Base-by-base conservation (phyloP, 179 eudicot species). In the Spergularia azorica region DNA sequence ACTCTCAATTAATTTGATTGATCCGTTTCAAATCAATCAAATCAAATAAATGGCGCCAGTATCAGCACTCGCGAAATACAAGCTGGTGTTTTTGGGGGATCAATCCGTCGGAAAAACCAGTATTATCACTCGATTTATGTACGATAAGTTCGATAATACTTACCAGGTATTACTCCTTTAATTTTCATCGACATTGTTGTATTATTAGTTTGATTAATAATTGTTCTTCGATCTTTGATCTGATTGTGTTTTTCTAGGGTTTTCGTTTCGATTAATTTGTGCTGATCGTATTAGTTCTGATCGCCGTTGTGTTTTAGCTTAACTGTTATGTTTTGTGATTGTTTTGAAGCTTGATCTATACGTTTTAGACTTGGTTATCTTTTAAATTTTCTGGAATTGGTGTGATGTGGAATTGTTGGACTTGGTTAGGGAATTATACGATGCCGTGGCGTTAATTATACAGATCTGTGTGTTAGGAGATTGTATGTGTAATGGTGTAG, bases 81-180 rank as follows among this genome's bases (percentile, higher is more conserved):
- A 92, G 52, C 86, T 92, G 14, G 97, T 92, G 60, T 90, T 92
- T 80, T 78, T 92, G 79, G 97, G 97, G 1, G 97, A 92, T 84
- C 97, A 92, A 75, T 92, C 95, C 2, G 97, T 92, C 18, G 97
- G 97, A 3, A 92, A 92, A 82, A 92, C 97, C 1, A 92, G 97
- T 70, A 90, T 92, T 64, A 92, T 92, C 81, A 92, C 97, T 85
- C 91, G 94, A 20, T 92, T 92, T 74, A 92, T 92, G 94, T 92
- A 92, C 80, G 97, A 92, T 36, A 90, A 92, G 66, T 92, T 92
- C 80, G 95, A 92, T 55, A 91, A 89, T 50, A 91, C 97, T 14
- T 92, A 90, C 77, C 93, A 92, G 94, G 97, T 92, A 74, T 56
- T 39, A 67, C 39, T 4, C n/a, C 13, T n/a, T 43, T 43, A 43